phyloP scores from a whole-genome alignment of 495 filamentous ascomycete genomes.

The Aspergillus sclerotioniger region DNA sequence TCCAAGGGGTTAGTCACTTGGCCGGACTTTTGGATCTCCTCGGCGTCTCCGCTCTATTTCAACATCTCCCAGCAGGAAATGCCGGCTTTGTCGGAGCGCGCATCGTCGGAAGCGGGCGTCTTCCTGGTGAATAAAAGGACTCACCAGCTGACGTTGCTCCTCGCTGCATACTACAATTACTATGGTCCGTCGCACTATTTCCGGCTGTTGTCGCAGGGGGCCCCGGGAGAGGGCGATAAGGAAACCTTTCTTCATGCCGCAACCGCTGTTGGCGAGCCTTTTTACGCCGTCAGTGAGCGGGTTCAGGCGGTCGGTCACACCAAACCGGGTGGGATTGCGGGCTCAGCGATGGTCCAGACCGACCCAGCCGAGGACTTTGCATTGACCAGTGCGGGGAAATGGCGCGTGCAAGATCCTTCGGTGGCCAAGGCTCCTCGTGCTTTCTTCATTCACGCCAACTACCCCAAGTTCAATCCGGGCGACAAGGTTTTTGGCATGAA shows the following conservation, averaged over 20 bases:
- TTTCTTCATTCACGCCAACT: conserved; percentile 57
- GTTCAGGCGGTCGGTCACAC: conserved; percentile 43
- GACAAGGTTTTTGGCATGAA: conserved; percentile 41
- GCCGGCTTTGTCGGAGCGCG: conserved; percentile 37
- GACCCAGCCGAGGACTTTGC: conserved; percentile 46
- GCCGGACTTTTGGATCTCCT: conserved; percentile 62
- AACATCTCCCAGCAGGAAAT: conserved; percentile 47
- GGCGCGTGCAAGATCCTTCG: conserved; percentile 37
- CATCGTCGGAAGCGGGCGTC: conserved; percentile 56
- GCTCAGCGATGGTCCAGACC: conserved; percentile 45
- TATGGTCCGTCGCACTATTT: conserved; percentile 61
- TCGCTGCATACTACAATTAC: conserved; percentile 63
- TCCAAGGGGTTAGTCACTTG: conserved; percentile 56
- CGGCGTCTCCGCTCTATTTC: conserved; percentile 53
- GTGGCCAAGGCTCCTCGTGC: conserved; percentile 31
- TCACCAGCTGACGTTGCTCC: conserved; percentile 51
- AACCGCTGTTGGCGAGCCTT: conserved; percentile 43
- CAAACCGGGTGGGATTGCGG: conserved; percentile 27
- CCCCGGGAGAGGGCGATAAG: conserved; percentile 61
- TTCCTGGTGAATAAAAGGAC: conserved; percentile 57
- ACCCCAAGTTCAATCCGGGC: conserved; percentile 53
- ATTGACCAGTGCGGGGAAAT: conserved; percentile 33
- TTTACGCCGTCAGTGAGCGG: conserved; percentile 49
- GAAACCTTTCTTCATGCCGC: conserved; percentile 62
- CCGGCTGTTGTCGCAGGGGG: conserved; percentile 54